Percentiles rank a stretch among this genome's conserved stretches.
phyloP scores from a whole-genome alignment of 306 rosid species.

The Lathyrus tuberosus region DNA sequence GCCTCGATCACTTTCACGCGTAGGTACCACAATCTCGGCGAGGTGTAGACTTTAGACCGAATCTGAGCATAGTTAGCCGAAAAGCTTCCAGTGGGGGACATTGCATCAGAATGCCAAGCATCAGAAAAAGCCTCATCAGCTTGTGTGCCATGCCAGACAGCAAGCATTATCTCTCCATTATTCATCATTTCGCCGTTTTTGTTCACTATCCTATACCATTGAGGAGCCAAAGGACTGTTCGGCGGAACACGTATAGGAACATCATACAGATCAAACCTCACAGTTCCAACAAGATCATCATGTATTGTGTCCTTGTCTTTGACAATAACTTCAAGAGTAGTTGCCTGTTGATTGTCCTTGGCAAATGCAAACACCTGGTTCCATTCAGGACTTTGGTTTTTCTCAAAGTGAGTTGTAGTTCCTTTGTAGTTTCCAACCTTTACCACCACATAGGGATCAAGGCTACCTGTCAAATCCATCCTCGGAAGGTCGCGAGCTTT shows the following conservation, averaged over 20 bases:
- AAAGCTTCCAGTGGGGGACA: constrained; percentile 55
- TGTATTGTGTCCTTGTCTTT: constrained; percentile 66
- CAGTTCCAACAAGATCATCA: constrained; percentile 79
- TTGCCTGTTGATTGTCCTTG: constrained; percentile 58
- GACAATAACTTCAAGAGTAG: constrained; percentile 64
- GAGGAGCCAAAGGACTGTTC: constrained; percentile 94
- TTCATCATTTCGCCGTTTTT: constrained; percentile 61
- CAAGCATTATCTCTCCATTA: constrained; percentile 90
- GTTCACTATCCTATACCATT: constrained; percentile 79
- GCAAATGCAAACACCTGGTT: constrained; percentile 88
- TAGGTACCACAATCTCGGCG: constrained; percentile 83
- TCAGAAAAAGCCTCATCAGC: constrained; percentile 96
- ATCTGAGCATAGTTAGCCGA: constrained; percentile 42
- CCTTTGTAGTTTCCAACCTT: constrained; percentile 88
- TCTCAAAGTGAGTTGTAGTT: constrained; percentile 63
- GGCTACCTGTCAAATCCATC: constrained; percentile 83
- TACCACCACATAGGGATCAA: constrained; percentile 90
- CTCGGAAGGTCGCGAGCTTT: constrained; percentile 88
- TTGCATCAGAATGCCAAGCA: constrained; percentile 97
- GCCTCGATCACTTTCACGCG: constrained; percentile 79
- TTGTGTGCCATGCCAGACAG: constrained; percentile 95
- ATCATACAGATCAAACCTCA: constrained; percentile 66
- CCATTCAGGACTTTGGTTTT: constrained; percentile 83
- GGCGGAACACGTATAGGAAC: constrained; percentile 81
- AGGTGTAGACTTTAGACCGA: constrained; percentile 88